Conservation (phyloP, 2,329 filamentous ascomycete species). For the Ophiostoma perfectum region DNA sequence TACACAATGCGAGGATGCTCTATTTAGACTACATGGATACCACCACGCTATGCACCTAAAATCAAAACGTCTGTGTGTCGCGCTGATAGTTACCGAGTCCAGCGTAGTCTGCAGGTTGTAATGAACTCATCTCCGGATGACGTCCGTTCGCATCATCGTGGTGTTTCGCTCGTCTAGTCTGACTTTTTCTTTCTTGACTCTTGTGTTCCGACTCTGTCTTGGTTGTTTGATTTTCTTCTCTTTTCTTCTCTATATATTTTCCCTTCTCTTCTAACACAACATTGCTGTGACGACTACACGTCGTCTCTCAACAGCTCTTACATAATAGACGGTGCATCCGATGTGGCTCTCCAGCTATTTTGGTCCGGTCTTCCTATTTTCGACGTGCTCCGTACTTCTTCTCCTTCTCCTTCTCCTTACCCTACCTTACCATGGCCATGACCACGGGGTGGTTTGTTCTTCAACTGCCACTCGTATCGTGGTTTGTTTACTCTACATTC, state of each 20-base stretch:
- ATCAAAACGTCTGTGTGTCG: background rate
- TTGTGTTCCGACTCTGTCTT: no score
- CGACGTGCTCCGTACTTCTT: background rate
- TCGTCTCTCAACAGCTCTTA: background rate
- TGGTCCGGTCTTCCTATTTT: background rate
- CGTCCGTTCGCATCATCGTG: background rate
- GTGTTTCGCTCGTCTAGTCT: background rate
- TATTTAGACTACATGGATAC: no score
- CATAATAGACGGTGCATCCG: background rate
- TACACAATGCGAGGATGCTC: no score
- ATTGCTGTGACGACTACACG: no score
- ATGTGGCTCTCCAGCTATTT: background rate
- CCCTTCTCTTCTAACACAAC: background rate
- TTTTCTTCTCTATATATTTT: background rate
- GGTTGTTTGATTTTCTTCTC: background rate
- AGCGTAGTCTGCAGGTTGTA: background rate
- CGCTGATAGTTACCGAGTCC: conserved; percentile 3
- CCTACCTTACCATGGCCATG: background rate
- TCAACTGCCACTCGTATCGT: background rate
- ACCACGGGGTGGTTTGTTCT: background rate
- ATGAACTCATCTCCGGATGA: conserved; percentile 11
- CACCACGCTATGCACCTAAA: background rate
- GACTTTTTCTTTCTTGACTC: background rate
- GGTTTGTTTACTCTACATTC: background rate
- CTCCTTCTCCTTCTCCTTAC: conserved; percentile 4